Conservation (phyloP, 306 rosid genomes). For the Malus domestica region DNA sequence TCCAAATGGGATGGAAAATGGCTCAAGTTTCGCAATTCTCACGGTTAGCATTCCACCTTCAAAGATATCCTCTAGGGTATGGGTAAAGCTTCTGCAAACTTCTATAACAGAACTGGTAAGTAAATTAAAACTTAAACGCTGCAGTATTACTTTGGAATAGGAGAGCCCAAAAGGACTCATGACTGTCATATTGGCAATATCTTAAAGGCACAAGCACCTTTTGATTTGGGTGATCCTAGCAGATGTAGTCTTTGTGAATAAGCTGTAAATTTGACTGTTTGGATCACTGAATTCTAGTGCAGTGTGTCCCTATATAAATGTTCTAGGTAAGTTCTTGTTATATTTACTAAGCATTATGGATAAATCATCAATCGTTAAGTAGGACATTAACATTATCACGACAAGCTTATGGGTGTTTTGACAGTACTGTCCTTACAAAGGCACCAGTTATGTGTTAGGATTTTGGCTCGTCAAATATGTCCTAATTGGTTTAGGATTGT, state of each 20-base stretch:
- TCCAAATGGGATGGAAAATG: neutral
- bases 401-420: neutral
- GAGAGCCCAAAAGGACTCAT: neutral
- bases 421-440: neutral
- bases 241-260: too few species aligned
- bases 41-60: neutral
- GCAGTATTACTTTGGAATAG: neutral
- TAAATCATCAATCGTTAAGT: neutral
- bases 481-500: too few species aligned
- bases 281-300: too few species aligned
- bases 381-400: neutral
- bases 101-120: neutral
- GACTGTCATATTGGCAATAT: neutral
- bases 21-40: neutral
- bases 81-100: neutral
- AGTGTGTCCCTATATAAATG: neutral
- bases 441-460: neutral
- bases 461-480: too few species aligned
- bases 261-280: too few species aligned
- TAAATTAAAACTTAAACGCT: neutral
- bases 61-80: neutral
- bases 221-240: too few species aligned
- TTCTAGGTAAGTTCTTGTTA: neutral
- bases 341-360: neutral
- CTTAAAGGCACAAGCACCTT: neutral